Evolutionary conservation across 805 yeast genomes (phyloP).

Genomic region (Ogataea degrootiae): DNA sequence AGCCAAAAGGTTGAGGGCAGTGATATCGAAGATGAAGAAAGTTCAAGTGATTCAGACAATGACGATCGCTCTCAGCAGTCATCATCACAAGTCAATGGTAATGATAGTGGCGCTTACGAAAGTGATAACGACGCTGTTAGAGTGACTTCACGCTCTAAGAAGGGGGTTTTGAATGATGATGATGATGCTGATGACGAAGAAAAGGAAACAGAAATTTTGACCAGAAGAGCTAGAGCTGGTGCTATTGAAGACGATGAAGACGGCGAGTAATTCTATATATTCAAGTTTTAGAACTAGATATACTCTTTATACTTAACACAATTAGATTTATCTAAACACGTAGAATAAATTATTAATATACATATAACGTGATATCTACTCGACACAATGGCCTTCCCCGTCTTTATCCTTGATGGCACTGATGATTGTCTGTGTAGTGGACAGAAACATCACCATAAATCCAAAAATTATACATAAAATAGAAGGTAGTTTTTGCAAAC

Average conservation of each 20-base stretch:
- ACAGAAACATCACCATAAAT: constrained; percentile 65
- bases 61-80: too few species aligned
- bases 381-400: constrained; percentile 47
- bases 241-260: constrained; percentile 6
- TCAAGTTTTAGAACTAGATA: too few species aligned
- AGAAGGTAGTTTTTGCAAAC: constrained; percentile 48
- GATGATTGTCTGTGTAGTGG: constrained; percentile 69
- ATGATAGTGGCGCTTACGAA: background rate
- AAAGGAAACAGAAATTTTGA: background rate
- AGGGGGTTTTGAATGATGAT: background rate
- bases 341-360: too few species aligned
- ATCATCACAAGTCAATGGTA: background rate
- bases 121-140: too few species aligned
- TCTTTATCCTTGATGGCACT: constrained; percentile 35
- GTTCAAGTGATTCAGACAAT: too few species aligned
- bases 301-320: too few species aligned
- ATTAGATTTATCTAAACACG: too few species aligned
- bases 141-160: background rate
- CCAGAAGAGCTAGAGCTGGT: background rate
- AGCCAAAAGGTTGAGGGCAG: constrained; percentile 1
- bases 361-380: constrained; percentile 1
- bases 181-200: too few species aligned
- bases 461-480: constrained; percentile 69
- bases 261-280: background rate
- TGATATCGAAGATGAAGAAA: background rate